phyloP scores from a whole-genome alignment of 176 grass and related monocot species.

The Thinopyrum elongatum region DNA sequence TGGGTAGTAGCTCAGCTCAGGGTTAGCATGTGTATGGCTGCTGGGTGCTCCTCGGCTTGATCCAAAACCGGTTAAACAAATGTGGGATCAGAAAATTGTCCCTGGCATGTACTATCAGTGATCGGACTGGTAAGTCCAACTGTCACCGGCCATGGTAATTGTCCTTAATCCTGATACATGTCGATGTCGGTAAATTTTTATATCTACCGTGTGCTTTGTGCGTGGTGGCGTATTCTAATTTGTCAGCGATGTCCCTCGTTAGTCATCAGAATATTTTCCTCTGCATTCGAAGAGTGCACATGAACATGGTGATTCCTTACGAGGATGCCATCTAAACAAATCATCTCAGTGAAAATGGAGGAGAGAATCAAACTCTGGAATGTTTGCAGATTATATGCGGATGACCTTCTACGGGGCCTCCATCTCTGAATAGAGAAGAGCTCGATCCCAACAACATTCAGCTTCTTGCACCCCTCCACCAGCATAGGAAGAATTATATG shows the following conservation, averaged over 20 bases:
- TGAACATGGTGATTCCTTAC: not conserved
- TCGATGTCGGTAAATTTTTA: not conserved
- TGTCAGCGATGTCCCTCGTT: not conserved
- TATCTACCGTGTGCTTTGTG: not conserved
- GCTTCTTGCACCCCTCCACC: not conserved
- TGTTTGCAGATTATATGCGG: not conserved
- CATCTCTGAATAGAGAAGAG: not conserved
- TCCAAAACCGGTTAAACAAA: not conserved
- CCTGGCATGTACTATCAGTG: not conserved
- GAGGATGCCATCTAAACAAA: not conserved
- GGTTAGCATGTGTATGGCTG: constrained; percentile 52
- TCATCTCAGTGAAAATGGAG: not conserved
- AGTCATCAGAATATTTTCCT: not conserved
- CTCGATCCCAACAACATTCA: not conserved
- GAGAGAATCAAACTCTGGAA: not conserved
- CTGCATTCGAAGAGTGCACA: not conserved
- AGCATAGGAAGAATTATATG: not conserved
- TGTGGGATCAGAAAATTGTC: not conserved
- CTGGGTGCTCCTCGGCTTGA: constrained; percentile 14
- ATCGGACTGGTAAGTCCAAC: not conserved
- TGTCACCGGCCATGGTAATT: not conserved
- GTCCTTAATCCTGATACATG: not conserved
- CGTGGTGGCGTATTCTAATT: not conserved
- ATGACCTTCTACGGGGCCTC: not conserved
- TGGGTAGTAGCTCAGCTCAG: not conserved